These are phyloP conservation scores for Aspergillus sp. DNA, from an alignment of 2,329 filamentous ascomycete genomes.

Conservation along the genomic window DNA sequence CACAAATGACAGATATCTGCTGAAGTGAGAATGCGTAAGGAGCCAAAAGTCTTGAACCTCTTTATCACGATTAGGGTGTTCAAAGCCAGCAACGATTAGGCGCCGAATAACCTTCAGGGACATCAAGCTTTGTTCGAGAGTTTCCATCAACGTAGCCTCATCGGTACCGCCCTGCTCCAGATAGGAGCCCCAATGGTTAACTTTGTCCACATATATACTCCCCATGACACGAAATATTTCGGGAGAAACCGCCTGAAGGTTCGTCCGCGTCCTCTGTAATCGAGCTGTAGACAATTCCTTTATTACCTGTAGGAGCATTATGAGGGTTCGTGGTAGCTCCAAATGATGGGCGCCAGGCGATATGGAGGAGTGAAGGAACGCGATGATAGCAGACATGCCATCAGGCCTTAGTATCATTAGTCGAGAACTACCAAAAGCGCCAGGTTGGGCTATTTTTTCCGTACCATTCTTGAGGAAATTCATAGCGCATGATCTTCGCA, in stretches of 20 bases:
- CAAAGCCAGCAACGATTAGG: slow-evolving; percentile 72
- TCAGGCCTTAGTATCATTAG: slow-evolving; percentile 32
- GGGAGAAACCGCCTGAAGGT: slow-evolving; percentile 68
- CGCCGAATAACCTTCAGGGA: slow-evolving; percentile 73
- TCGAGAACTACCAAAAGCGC: slow-evolving; percentile 4
- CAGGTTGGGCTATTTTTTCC: slow-evolving; percentile 1
- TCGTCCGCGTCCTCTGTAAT: slow-evolving; percentile 64
- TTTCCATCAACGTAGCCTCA: slow-evolving; percentile 51
- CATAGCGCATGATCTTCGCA: slow-evolving; percentile 80
- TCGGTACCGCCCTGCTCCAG: slow-evolving; percentile 52
- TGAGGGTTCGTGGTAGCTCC: slow-evolving; percentile 62
- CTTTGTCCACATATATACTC: slow-evolving; percentile 68
- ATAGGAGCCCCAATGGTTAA: slow-evolving; percentile 58
- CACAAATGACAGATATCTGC: slow-evolving; percentile 61
- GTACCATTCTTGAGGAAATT: slow-evolving; percentile 80
- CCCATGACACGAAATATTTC: slow-evolving; percentile 76
- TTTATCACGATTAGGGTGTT: slow-evolving; percentile 69
- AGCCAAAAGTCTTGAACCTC: slow-evolving; percentile 75
- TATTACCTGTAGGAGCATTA: slow-evolving; percentile 73
- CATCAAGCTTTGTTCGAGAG: slow-evolving; percentile 68
- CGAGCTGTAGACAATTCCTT: slow-evolving; percentile 83
- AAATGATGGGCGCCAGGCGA: slow-evolving; percentile 50
- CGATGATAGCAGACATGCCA: slow-evolving; percentile 48
- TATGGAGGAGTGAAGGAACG: slow-evolving; percentile 52
- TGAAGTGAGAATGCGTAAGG: slow-evolving; percentile 67